Evolutionary conservation across 805 yeast species (phyloP).

Genomic region (Hemisphaericaspora nanyangensis): DNA sequence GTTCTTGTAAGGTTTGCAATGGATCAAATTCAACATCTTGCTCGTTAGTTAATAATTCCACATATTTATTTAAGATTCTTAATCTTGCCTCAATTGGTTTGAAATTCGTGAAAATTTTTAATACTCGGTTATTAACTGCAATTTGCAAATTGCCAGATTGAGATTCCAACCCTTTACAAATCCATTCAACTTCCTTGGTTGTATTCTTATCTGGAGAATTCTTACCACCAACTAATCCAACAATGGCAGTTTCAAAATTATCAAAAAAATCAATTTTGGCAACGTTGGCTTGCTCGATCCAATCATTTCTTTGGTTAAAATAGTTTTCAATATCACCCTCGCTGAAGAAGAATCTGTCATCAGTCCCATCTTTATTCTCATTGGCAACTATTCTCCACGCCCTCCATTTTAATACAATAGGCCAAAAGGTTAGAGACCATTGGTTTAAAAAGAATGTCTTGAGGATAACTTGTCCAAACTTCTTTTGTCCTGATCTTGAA

Average conservation of each 20-base stretch:
- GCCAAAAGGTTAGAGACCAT: conserved; percentile 38
- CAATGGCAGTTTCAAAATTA: conserved; percentile 54
- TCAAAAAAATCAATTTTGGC: conserved; percentile 47
- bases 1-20: conserved; percentile 47
- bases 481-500: conserved; percentile 44
- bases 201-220: conserved; percentile 49
- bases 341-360: conserved; percentile 28
- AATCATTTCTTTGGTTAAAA: conserved; percentile 37
- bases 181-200: conserved; percentile 53
- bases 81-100: conserved; percentile 53
- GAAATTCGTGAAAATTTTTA: conserved; percentile 53
- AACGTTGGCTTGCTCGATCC: conserved; percentile 40
- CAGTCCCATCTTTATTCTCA: conserved; percentile 22
- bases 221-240: conserved; percentile 51
- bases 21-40: conserved; percentile 30
- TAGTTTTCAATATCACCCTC: conserved; percentile 27
- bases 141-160: conserved; percentile 38
- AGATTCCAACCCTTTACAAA: conserved; percentile 46
- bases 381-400: conserved; percentile 29
- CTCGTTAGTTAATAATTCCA: conserved; percentile 54
- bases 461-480: conserved; percentile 51
- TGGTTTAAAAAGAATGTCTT: conserved; percentile 67
- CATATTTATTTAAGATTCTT: conserved; percentile 44
- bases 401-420: conserved; percentile 48
- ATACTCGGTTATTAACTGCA: conserved; percentile 48